phyloP scores from a whole-genome alignment of 2,329 filamentous ascomycete genomes.

The Fusarium domesticum region DNA sequence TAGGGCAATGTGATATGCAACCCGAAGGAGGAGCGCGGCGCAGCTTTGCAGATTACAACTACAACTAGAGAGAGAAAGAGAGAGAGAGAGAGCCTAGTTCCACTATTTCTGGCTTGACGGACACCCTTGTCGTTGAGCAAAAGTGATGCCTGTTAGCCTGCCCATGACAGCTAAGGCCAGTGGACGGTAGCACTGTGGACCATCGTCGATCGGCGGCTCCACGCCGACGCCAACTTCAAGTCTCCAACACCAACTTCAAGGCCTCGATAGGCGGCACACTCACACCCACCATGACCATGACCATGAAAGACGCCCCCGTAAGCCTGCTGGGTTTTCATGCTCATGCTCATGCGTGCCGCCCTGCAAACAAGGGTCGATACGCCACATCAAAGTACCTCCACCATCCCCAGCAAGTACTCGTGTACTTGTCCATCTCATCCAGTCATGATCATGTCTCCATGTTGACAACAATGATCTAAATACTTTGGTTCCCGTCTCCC shows the following conservation, averaged over 20 bases:
- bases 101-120: constrained; percentile 15
- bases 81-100: too few relatives aligned
- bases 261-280: constrained; percentile 4
- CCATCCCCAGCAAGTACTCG: constrained; percentile 24
- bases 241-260: background rate
- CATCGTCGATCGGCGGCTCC: constrained; percentile 24
- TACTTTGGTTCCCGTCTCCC: constrained; percentile 28
- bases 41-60: constrained; percentile 32
- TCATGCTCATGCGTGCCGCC: constrained; percentile 15
- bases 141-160: background rate
- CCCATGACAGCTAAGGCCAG: constrained; percentile 5
- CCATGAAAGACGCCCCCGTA: background rate
- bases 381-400: constrained; percentile 30
- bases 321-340: constrained; percentile 10
- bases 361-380: constrained; percentile 14
- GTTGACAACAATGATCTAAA: constrained; percentile 30
- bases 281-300: background rate
- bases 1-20: constrained; percentile 35
- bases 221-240: constrained; percentile 16
- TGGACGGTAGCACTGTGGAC: constrained; percentile 4
- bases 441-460: constrained; percentile 28
- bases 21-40: constrained; percentile 44
- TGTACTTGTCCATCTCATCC: constrained; percentile 26
- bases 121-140: too few relatives aligned
- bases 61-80: too few relatives aligned